Evolutionary conservation across 768 basidiomycete species (phyloP).

Genomic region (Xerocomellus amylosporus): DNA sequence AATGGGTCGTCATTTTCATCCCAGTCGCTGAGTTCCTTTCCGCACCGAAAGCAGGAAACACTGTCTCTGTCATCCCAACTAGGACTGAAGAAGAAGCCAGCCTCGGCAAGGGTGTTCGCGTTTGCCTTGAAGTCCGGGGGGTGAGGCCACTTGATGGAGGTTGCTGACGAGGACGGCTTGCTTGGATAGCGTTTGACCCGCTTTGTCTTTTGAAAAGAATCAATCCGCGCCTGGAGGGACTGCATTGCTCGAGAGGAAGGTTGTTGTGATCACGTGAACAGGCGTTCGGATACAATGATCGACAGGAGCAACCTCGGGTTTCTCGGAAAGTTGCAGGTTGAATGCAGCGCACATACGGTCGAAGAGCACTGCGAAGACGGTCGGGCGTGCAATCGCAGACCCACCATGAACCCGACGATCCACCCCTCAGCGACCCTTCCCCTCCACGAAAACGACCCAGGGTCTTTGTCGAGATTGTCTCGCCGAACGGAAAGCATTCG

Average conservation of each 20-base stretch:
- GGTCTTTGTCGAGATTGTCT: constrained; percentile 31
- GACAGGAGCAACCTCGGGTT: background rate
- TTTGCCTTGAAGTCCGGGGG: constrained; percentile 61
- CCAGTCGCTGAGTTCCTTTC: constrained; percentile 82
- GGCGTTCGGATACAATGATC: background rate
- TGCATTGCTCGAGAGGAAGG: constrained; percentile 49
- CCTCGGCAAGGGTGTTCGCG: constrained; percentile 73
- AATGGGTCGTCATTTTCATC: constrained; percentile 83
- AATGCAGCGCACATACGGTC: constrained; percentile 39
- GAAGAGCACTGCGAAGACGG: constrained; percentile 20
- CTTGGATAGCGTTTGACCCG: constrained; percentile 51
- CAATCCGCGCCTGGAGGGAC: constrained; percentile 53
- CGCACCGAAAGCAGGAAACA: constrained; percentile 82
- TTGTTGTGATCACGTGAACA: constrained; percentile 10
- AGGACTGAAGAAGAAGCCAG: constrained; percentile 86
- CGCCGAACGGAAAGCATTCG: constrained; percentile 1
- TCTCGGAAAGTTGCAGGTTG: background rate
- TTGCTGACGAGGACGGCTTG: constrained; percentile 45
- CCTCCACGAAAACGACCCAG: constrained; percentile 33
- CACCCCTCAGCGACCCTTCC: background rate
- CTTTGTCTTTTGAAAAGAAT: constrained; percentile 65
- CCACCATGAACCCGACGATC: background rate
- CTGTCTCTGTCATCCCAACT: constrained; percentile 65
- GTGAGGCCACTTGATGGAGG: constrained; percentile 77
- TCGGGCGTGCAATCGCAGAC: background rate